Evolutionary conservation across 2,329 filamentous ascomycete species (phyloP).

Genomic region (Colletotrichum coccodes): DNA sequence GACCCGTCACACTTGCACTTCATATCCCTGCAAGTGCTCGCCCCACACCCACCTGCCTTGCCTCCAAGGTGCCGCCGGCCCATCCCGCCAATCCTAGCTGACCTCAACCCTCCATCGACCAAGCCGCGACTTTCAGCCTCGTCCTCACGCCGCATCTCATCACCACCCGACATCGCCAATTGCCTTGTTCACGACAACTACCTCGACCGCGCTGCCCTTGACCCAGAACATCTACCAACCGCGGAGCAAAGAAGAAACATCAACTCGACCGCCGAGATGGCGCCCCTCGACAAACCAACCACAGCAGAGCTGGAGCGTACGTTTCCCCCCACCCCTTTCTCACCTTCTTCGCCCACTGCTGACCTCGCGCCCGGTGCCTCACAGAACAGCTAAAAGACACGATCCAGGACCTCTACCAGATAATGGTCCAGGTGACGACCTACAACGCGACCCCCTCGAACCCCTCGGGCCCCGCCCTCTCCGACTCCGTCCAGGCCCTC

Average conservation of each 20-base stretch:
- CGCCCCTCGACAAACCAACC: constrained; percentile 51
- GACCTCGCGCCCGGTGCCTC: neutral
- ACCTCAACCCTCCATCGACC: neutral
- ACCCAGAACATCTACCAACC: too few relatives aligned
- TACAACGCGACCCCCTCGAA: constrained; percentile 59
- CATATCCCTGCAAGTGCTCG: neutral
- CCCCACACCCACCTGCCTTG: constrained; percentile 26
- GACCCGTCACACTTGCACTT: constrained; percentile 1
- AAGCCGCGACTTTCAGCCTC: constrained; percentile 14
- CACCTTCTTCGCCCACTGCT: neutral
- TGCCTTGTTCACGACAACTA: too few relatives aligned
- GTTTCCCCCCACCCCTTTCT: constrained; percentile 7
- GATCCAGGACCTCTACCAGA: constrained; percentile 71
- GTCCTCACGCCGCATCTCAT: neutral
- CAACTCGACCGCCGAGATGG: constrained; percentile 44
- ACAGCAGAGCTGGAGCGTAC: constrained; percentile 52
- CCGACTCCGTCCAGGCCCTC: constrained; percentile 44
- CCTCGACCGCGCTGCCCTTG: neutral
- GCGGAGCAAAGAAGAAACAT: neutral
- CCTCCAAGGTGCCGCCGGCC: constrained; percentile 11
- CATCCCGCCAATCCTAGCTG: constrained; percentile 22
- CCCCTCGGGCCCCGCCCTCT: constrained; percentile 12
- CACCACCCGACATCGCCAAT: neutral
- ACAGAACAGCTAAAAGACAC: constrained; percentile 69
- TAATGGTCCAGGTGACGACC: constrained; percentile 70